Conservation (phyloP, 2,329 filamentous ascomycete species). For the Cytospora leucostoma region DNA sequence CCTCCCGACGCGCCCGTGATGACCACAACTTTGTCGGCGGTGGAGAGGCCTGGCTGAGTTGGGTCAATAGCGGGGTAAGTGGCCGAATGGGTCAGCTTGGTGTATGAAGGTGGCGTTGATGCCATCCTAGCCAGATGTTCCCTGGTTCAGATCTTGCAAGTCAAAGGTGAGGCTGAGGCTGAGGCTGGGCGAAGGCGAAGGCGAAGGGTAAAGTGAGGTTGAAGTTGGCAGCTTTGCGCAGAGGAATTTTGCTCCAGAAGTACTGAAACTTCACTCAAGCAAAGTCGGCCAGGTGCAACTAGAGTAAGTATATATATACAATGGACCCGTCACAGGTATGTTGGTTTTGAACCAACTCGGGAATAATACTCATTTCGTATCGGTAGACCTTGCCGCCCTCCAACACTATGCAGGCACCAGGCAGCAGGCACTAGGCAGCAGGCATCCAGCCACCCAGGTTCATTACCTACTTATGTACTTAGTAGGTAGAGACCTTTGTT, state of each 20-base stretch:
- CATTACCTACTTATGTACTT: background rate
- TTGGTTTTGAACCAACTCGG: background rate
- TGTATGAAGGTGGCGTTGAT: conserved; percentile 26
- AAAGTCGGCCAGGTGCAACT: background rate
- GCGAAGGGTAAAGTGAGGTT: background rate
- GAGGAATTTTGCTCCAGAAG: background rate
- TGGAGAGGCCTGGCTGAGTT: conserved; percentile 25
- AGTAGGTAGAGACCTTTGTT: background rate
- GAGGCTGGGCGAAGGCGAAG: background rate
- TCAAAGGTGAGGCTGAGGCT: background rate
- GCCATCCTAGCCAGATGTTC: background rate
- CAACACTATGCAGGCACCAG: background rate
- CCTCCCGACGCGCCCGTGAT: conserved; percentile 41
- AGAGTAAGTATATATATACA: background rate
- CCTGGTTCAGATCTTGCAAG: background rate
- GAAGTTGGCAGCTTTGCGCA: background rate
- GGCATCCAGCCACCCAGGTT: background rate
- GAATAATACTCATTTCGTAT: background rate
- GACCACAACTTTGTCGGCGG: conserved; percentile 36
- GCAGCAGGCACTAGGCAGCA: no score
- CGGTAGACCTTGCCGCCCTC: background rate
- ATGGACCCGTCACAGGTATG: background rate
- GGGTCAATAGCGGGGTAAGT: conserved; percentile 28
- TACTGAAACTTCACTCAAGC: background rate
- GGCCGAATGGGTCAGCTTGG: conserved; percentile 24